Evolutionary conservation across 139 green algal genomes (phyloP).

Genomic region (Coelastrella sp.): DNA sequence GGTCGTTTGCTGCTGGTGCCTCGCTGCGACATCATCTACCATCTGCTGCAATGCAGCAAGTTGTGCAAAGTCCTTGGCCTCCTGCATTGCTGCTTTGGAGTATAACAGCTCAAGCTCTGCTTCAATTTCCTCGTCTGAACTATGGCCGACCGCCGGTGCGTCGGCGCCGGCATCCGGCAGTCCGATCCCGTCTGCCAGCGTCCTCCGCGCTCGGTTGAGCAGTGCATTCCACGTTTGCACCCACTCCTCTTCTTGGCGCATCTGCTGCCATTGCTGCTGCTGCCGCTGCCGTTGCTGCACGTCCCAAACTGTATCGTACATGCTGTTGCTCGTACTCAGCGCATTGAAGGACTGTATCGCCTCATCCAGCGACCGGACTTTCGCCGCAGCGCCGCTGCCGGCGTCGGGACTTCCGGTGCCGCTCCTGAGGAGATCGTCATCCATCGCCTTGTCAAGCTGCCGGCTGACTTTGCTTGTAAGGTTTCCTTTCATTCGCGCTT

Average conservation of each 20-base stretch:
- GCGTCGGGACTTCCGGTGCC: too few relatives aligned
- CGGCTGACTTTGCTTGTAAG: background rate
- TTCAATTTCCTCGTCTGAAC: too few relatives aligned
- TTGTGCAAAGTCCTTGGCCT: background rate
- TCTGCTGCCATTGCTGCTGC: conserved; percentile 38
- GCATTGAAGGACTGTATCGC: background rate
- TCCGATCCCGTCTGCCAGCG: background rate
- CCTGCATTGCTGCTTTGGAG: background rate
- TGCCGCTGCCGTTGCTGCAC: conserved; percentile 8
- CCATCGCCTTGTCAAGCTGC: conserved; percentile 25
- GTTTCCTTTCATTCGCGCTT: background rate
- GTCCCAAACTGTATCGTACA: background rate
- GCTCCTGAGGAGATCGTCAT: background rate
- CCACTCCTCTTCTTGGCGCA: conserved; percentile 12
- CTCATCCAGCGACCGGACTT: background rate
- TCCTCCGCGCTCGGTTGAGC: background rate
- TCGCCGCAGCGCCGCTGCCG: too few relatives aligned
- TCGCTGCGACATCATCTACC: background rate
- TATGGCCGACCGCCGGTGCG: background rate
- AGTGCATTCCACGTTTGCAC: conserved; percentile 7
- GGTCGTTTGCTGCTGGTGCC: background rate
- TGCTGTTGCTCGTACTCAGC: background rate
- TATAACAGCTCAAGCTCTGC: background rate
- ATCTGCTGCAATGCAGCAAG: background rate
- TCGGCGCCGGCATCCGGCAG: background rate